These are phyloP conservation scores for Litsea cubeba DNA, from an alignment of 164 flowering plant genomes.

Conservation along the genomic window DNA sequence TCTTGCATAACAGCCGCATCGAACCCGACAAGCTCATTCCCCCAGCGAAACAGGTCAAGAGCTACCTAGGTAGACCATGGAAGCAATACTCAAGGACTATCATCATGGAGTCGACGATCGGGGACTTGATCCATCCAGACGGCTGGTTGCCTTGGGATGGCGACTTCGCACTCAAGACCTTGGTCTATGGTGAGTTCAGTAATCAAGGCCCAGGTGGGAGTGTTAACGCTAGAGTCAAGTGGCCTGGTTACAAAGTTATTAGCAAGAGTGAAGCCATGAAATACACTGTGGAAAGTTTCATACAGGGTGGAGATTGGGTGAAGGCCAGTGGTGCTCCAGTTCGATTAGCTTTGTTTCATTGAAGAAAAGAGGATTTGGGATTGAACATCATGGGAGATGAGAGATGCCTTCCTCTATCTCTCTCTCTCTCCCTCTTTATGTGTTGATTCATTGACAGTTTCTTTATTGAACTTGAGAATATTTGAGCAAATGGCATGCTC, in stretches of 20 bases:
- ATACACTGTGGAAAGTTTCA: conserved; percentile 21
- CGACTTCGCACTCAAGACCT: conserved; percentile 21
- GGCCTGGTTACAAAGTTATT: conserved; percentile 19
- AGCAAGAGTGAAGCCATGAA: conserved; percentile 10
- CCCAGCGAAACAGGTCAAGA: neutral
- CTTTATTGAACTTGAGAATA: neutral
- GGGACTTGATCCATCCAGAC: conserved; percentile 19
- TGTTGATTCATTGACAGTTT: too few species aligned
- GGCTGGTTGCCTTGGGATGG: conserved; percentile 35
- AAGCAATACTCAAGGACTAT: conserved; percentile 28
- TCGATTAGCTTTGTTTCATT: neutral
- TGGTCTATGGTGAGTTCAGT: conserved; percentile 20
- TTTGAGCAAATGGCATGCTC: too few species aligned
- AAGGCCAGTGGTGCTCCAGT: conserved; percentile 6
- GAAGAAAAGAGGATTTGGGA: neutral
- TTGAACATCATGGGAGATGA: neutral
- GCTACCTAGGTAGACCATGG: conserved; percentile 34
- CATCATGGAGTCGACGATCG: conserved; percentile 26
- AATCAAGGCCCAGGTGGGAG: conserved; percentile 25
- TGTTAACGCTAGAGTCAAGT: conserved; percentile 14
- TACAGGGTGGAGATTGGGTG: conserved; percentile 13
- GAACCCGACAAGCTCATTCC: conserved; percentile 17
- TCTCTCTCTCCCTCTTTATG: too few species aligned
- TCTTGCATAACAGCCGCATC: conserved; percentile 31
- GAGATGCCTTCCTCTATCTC: too few species aligned